A percentile compares a stretch with the other conserved stretches of the same genome.
Evolutionary conservation across 768 basidiomycete genomes (phyloP).

Genomic region (Tricholoma sp.): DNA sequence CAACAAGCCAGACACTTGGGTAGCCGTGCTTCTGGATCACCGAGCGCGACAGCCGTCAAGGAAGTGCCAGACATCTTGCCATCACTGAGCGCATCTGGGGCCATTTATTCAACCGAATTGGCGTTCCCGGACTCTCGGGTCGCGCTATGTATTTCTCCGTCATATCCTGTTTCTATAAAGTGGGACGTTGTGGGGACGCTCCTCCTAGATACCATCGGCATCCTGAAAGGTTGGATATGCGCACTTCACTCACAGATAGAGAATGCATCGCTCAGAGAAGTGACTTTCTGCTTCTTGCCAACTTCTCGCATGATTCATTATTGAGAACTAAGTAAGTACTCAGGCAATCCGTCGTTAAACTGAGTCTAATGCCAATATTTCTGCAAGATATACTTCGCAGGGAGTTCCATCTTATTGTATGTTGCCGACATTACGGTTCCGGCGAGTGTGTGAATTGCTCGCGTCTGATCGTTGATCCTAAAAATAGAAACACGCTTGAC

Average conservation of each 20-base stretch:
- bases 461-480: background rate
- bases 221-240: conserved; percentile 75
- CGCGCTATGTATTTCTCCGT: conserved; percentile 73
- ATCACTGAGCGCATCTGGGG: conserved; percentile 81
- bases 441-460: background rate
- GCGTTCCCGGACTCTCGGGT: conserved; percentile 78
- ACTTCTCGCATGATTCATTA: too few relatives aligned
- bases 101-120: conserved; percentile 77
- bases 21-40: conserved; percentile 35
- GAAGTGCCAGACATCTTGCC: conserved; percentile 48
- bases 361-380: too few relatives aligned
- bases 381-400: too few relatives aligned
- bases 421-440: too few relatives aligned
- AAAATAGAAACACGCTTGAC: background rate
- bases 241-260: too few relatives aligned
- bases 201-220: conserved; percentile 68
- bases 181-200: conserved; percentile 69
- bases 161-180: conserved; percentile 74
- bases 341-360: too few relatives aligned
- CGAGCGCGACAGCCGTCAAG: conserved; percentile 22
- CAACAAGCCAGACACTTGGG: conserved; percentile 42
- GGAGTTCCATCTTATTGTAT: too few relatives aligned
- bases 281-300: too few relatives aligned
- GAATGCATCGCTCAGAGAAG: too few relatives aligned
- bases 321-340: too few relatives aligned